Conservation (phyloP, 352 stramenopile species). For the Pseudoperonospora humuli region DNA sequence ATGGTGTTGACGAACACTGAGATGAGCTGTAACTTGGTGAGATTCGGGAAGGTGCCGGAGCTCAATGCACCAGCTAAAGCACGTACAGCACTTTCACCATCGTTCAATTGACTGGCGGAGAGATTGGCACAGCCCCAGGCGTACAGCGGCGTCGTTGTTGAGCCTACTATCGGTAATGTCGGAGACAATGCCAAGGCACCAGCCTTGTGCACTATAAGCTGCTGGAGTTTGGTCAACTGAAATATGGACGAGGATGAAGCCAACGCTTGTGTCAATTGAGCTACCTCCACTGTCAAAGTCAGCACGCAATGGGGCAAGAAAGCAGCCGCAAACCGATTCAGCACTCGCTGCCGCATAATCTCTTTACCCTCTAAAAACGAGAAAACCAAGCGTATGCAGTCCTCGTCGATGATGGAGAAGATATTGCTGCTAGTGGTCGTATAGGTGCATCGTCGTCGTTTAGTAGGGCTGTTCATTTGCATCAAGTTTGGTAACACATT, state of each 20-base stretch:
- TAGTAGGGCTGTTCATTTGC: conserved; percentile 12
- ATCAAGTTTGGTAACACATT: conserved; percentile 18
- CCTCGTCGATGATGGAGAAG: conserved; percentile 32
- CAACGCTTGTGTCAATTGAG: conserved; percentile 29
- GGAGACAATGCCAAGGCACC: conserved; percentile 3
- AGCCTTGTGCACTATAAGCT: conserved; percentile 48
- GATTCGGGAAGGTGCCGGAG: conserved; percentile 26
- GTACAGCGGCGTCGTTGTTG: conserved; percentile 30
- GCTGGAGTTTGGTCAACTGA: conserved; percentile 46
- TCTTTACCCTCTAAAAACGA: conserved; percentile 57
- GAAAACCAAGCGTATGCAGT: conserved; percentile 47
- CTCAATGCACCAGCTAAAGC: conserved; percentile 32
- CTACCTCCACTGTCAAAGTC: conserved; percentile 43
- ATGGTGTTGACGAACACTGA: conserved; percentile 68
- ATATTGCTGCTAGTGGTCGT: conserved; percentile 3
- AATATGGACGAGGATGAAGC: conserved; percentile 23
- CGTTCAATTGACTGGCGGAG: conserved; percentile 42
- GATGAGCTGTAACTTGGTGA: conserved; percentile 57
- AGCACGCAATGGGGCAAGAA: conserved; percentile 48
- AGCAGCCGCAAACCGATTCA: conserved; percentile 43
- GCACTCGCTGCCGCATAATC: conserved; percentile 31
- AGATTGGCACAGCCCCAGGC: conserved; percentile 59
- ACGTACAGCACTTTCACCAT: conserved; percentile 42
- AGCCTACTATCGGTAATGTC: conserved; percentile 1
- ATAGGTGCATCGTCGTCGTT: conserved; percentile 30